Percentiles rank a stretch among this genome's conserved stretches.
phyloP scores from a whole-genome alignment of 2,329 filamentous ascomycete genomes.

The Lasiodiplodia sp. region DNA sequence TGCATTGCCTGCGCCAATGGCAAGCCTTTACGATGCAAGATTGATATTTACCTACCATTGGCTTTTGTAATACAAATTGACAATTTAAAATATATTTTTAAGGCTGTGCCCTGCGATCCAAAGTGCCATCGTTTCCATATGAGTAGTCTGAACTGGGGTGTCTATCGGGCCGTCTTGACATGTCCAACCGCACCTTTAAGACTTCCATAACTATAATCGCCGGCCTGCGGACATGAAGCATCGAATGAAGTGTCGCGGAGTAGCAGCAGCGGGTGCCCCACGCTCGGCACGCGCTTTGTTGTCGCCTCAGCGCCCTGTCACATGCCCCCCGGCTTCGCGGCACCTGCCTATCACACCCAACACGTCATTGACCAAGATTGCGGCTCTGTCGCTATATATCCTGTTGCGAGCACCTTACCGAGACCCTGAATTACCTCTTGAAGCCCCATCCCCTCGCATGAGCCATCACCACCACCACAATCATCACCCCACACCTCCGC shows the following conservation, averaged over 20 bases:
- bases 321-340: conserved; percentile 7
- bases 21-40: background rate
- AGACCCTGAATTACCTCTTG: background rate
- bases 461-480: too few species aligned
- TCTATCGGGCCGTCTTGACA: conserved; percentile 12
- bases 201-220: background rate
- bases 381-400: background rate
- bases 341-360: background rate
- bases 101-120: background rate
- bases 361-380: conserved; percentile 5
- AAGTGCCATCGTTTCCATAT: background rate
- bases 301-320: conserved; percentile 8
- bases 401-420: background rate
- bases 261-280: conserved; percentile 2
- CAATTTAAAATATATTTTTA: background rate
- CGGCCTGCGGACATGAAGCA: background rate
- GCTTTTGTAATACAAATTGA: background rate
- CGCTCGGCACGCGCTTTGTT: conserved; percentile 7
- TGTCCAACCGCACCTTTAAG: background rate
- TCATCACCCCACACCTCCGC: too few species aligned
- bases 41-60: background rate
- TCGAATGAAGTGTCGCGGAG: conserved; percentile 1
- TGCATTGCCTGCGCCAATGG: background rate
- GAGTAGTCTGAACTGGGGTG: background rate
- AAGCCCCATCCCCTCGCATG: too few species aligned